These are phyloP conservation scores for Marasmius tenuissimus DNA, from an alignment of 1,284 basidiomycete species.

Conservation along the genomic window DNA sequence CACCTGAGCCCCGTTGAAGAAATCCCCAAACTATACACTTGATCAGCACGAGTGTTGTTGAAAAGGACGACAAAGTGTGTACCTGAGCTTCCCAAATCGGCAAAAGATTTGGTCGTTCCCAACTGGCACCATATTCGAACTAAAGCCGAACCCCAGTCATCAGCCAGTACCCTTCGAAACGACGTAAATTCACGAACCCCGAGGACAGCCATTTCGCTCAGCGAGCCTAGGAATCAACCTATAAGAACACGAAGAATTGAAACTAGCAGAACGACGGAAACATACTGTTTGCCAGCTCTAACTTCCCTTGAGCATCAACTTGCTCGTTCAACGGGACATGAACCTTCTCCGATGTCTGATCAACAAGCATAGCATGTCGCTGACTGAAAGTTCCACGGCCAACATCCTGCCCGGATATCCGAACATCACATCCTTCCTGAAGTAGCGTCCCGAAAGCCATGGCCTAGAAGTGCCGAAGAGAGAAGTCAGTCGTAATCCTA, in stretches of 20 bases:
- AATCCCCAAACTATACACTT: constrained; percentile 74
- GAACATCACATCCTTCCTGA: constrained; percentile 75
- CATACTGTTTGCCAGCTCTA: constrained; percentile 86
- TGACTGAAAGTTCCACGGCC: constrained; percentile 90
- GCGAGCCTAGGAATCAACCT: constrained; percentile 53
- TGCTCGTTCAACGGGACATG: constrained; percentile 76
- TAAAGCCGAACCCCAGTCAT: constrained; percentile 25
- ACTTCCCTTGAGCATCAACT: constrained; percentile 60
- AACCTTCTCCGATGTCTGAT: constrained; percentile 79
- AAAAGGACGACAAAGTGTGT: constrained; percentile 11
- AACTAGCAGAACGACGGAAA: constrained; percentile 10
- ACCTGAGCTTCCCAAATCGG: constrained; percentile 92
- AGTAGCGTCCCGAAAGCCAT: constrained; percentile 85
- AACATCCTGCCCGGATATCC: constrained; percentile 89
- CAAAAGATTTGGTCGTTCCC: constrained; percentile 78
- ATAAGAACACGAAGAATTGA: not conserved
- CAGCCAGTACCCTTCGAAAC: not conserved
- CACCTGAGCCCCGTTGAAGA: constrained; percentile 85
- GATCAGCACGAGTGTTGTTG: not conserved
- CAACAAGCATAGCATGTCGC: constrained; percentile 87
- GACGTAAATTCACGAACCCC: constrained; percentile 50
- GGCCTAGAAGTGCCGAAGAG: constrained; percentile 42
- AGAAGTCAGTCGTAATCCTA: not conserved
- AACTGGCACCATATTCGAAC: constrained; percentile 88
- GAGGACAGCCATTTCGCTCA: constrained; percentile 86